phyloP scores from a whole-genome alignment of 75 land plant genomes.

The Chamaecyparis obtusa region DNA sequence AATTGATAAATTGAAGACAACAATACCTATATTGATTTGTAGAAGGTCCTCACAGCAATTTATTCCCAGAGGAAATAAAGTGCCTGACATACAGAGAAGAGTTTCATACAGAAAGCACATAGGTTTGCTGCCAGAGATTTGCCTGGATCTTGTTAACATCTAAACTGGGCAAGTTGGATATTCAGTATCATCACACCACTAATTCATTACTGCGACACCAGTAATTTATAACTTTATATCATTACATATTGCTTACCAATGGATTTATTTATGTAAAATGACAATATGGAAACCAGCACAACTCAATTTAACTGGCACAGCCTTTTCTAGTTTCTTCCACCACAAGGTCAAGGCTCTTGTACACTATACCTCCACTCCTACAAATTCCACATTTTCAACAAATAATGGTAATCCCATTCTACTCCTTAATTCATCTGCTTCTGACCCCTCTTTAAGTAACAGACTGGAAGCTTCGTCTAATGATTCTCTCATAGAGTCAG shows the following conservation, averaged over 20 bases:
- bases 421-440: slow-evolving; percentile 17
- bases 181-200: slow-evolving; percentile 6
- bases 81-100: not conserved
- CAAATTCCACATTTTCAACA: slow-evolving; percentile 72
- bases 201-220: slow-evolving; percentile 58
- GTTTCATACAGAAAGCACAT: not conserved
- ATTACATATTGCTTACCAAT: slow-evolving; percentile 46
- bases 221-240: slow-evolving; percentile 59
- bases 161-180: not conserved
- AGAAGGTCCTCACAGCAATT: not conserved
- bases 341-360: slow-evolving; percentile 63
- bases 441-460: slow-evolving; percentile 4
- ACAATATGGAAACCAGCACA: slow-evolving; percentile 15
- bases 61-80: not conserved
- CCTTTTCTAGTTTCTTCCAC: slow-evolving; percentile 64
- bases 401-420: slow-evolving; percentile 41
- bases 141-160: not conserved
- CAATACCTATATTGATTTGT: not conserved
- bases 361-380: slow-evolving; percentile 70
- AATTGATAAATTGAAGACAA: not conserved
- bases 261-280: slow-evolving; percentile 22
- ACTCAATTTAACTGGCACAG: slow-evolving; percentile 47
- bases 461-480: slow-evolving; percentile 17
- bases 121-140: not conserved
- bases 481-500: not conserved